These are phyloP conservation scores for Rehmannia glutinosa DNA, from an alignment of 257 asterid genomes.

Conservation along the genomic window DNA sequence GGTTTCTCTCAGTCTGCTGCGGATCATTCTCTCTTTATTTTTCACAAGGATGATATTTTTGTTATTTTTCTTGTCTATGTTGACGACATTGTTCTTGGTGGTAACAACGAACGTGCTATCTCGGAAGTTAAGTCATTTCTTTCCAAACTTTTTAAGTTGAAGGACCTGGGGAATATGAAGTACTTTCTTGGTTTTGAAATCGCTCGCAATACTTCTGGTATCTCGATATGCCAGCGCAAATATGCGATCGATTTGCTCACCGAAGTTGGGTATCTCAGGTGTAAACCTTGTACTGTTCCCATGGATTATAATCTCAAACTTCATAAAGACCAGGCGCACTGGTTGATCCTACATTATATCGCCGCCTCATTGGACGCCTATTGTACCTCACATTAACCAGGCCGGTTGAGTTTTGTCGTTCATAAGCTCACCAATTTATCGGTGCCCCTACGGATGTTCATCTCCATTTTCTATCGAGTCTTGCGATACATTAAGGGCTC, in stretches of 20 bases:
- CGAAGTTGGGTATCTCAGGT: neutral
- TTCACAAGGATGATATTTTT: rapidly evolving
- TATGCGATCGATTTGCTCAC: neutral
- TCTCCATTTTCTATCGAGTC: neutral
- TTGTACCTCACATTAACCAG: neutral
- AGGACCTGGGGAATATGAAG: neutral
- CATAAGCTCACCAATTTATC: neutral
- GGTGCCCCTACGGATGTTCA: neutral
- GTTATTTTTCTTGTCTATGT: neutral
- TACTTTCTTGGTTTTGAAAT: neutral
- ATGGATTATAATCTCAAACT: too few species aligned
- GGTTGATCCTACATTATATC: neutral
- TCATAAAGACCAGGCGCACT: too few species aligned
- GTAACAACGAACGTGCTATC: rapidly evolving
- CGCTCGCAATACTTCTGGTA: neutral
- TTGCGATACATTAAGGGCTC: too few species aligned
- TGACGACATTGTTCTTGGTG: neutral
- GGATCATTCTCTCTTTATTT: neutral
- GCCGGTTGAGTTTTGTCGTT: too few species aligned
- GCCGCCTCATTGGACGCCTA: neutral
- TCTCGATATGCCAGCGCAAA: neutral
- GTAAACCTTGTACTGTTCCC: too few species aligned
- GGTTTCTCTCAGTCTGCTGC: neutral
- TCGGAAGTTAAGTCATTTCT: neutral
- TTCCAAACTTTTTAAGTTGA: neutral